A percentile compares a stretch with the other conserved stretches of the same genome.
phyloP scores from a whole-genome alignment of 2,329 filamentous ascomycete genomes.

The Colletotrichum graminicola region DNA sequence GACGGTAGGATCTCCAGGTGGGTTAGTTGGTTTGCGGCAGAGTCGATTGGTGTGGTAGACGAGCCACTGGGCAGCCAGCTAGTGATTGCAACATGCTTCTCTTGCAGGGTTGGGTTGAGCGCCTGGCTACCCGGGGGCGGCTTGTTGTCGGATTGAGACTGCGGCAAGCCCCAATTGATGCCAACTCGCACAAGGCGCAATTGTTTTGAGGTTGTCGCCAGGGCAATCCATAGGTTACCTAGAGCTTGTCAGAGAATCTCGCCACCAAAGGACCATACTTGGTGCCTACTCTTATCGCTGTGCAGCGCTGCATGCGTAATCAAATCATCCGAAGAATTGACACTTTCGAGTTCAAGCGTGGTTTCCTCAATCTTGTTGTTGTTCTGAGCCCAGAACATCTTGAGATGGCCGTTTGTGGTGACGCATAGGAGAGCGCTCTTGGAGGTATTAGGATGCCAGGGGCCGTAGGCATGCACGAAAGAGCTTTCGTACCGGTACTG shows the following conservation, averaged over 20 bases:
- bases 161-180: constrained; percentile 78
- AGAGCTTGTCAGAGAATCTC: constrained; percentile 6
- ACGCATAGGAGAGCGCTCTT: constrained; percentile 83
- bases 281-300: constrained; percentile 75
- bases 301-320: constrained; percentile 83
- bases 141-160: constrained; percentile 63
- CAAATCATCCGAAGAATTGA: constrained; percentile 78
- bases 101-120: constrained; percentile 66
- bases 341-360: constrained; percentile 78
- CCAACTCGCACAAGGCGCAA: constrained; percentile 80
- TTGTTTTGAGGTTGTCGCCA: constrained; percentile 77
- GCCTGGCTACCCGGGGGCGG: constrained; percentile 59
- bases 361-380: constrained; percentile 80
- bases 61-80: constrained; percentile 67
- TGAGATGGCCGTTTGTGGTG: constrained; percentile 79
- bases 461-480: constrained; percentile 74
- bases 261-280: constrained; percentile 29
- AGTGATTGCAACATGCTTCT: constrained; percentile 68
- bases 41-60: constrained; percentile 58
- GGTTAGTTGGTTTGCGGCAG: constrained; percentile 73
- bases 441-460: constrained; percentile 77
- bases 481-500: constrained; percentile 79
- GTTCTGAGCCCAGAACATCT: constrained; percentile 82
- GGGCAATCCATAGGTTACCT: constrained; percentile 53
- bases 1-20: constrained; percentile 80